Evolutionary conservation across 164 flowering plant genomes (phyloP), one percentile per base, ranked within the genome.

Genomic region (Macadamia tetraphylla): DNA sequence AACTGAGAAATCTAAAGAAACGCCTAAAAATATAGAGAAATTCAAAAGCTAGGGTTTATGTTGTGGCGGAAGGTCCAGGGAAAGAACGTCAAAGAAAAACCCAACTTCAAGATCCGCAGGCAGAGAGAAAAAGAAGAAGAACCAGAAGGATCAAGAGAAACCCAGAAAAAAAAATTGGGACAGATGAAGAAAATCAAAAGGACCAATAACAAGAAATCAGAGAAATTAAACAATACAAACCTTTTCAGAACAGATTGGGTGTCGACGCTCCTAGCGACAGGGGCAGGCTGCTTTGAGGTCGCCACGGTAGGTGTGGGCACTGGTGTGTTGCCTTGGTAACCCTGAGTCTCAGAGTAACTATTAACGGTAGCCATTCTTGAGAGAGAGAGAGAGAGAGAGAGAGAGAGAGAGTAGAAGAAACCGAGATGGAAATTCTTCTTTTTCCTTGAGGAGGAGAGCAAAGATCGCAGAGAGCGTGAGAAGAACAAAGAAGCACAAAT

Each of bases 241-340:
- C 92, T 84, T 74, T 81, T 84, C 23, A 84, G 82, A 51, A 86
- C 89, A 29, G 92, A 85, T 15, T 84, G 86, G 57, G 83, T 77
- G 62, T 87, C 89, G n/a, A 79, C 86, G 67, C 66, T 71, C 83
- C 79, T 87, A 14, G 81, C 81, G 9, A 78, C 15, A 15, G 80
- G 73, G 1, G 42, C 71, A 15, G 79, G 42, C 62, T 80, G 83
- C 61, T 87, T 85, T 1, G 81, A 57, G 15, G 78, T 43, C 23
- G 82, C 17, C 15, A 69, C 60, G 0, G 85, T 60, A 5, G 79
- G 67, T 30, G 84, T 30, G 12, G 67, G 65, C 15, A 62, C 75
- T 46, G 81, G 85, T 10, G 85, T 79, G 62, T 81, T 83, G 55
- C 65, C 78, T 63, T 46, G 77, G 68, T 76, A 66, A 3, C 77